Evolutionary conservation across 345 rosid species (phyloP).

Genomic region (Eucalyptus rudis): DNA sequence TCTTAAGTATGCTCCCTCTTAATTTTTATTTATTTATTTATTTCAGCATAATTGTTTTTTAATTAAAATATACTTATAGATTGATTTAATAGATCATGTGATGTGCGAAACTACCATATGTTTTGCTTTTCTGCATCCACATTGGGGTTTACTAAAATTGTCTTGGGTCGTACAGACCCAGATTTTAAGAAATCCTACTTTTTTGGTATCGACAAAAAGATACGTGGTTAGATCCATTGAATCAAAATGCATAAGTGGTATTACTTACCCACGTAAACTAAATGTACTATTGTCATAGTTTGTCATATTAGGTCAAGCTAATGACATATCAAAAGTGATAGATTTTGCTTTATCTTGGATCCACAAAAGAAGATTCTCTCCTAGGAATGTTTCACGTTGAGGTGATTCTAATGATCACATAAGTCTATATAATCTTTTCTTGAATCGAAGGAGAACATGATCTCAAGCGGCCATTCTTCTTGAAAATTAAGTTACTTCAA

Average conservation of each 20-base stretch:
- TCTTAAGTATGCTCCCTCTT: neutral
- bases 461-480: neutral
- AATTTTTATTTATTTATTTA: too few relatives aligned
- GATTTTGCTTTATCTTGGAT: neutral
- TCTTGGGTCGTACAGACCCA: rapidly evolving
- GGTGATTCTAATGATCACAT: neutral
- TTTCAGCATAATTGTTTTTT: neutral
- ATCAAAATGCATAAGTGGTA: too few relatives aligned
- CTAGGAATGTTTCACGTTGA: neutral
- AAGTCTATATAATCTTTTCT: neutral
- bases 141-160: neutral
- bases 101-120: neutral
- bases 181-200: too few relatives aligned
- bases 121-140: neutral
- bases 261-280: neutral
- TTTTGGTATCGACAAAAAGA: too few relatives aligned
- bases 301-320: neutral
- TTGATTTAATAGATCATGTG: neutral
- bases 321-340: neutral
- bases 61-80: neutral
- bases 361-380: neutral
- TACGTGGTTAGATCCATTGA: too few relatives aligned
- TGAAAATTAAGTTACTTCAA: neutral
- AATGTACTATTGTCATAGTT: neutral
- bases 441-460: neutral